Conservation (phyloP, 768 basidiomycete genomes). For the Suillus sp. region DNA sequence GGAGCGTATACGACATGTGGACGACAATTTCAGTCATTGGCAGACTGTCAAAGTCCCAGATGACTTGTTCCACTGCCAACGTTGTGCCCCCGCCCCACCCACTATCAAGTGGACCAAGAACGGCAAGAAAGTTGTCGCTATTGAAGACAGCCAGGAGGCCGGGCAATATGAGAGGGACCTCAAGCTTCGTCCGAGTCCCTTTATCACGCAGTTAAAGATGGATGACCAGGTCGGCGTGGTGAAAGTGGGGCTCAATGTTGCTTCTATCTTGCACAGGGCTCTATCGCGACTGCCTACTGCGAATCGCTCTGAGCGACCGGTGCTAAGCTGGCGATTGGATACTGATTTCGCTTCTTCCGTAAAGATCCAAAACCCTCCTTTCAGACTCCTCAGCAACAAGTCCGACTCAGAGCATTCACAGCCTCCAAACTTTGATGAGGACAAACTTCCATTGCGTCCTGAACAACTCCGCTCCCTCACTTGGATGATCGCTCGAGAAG, state of each 20-base stretch:
- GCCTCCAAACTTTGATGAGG: conserved; percentile 66
- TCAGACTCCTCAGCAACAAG: conserved; percentile 76
- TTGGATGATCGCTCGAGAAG: conserved; percentile 91
- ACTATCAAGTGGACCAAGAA: conserved; percentile 71
- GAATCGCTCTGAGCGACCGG: conserved; percentile 45
- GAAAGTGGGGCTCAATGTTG: conserved; percentile 85
- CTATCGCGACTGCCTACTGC: conserved; percentile 71
- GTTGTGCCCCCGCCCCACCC: conserved; percentile 82
- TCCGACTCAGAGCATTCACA: conserved; percentile 68
- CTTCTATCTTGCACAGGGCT: conserved; percentile 86
- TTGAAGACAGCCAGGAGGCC: conserved; percentile 86
- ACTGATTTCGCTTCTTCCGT: conserved; percentile 74
- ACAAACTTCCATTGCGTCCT: conserved; percentile 62
- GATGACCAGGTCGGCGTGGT: conserved; percentile 67
- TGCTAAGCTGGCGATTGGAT: conserved; percentile 78
- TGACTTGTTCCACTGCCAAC: conserved; percentile 60
- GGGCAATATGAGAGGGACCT: conserved; percentile 87
- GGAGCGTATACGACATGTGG: conserved; percentile 77
- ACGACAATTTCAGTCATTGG: conserved; percentile 69
- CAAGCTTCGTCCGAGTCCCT: conserved; percentile 83
- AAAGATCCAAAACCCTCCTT: conserved; percentile 59
- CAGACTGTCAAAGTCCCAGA: conserved; percentile 51
- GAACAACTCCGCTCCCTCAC: conserved; percentile 89
- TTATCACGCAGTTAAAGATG: conserved; percentile 81
- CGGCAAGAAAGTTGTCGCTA: conserved; percentile 59